Conservation (phyloP, 208 protist genomes). For the Naegleria lovaniensis region DNA sequence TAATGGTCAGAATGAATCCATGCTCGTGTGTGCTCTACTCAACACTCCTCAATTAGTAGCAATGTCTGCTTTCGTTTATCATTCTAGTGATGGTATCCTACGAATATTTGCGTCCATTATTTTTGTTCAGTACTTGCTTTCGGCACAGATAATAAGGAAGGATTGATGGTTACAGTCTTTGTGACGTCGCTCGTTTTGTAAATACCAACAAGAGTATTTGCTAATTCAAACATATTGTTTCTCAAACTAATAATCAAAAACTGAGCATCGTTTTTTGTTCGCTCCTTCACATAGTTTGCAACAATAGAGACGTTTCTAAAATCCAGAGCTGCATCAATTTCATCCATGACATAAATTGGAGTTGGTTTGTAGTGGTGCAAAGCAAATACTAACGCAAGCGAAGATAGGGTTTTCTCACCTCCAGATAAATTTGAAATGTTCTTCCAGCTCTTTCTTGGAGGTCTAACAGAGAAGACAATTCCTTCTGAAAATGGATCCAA, state of each 20-base stretch:
- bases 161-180: constrained; percentile 90
- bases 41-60: too few relatives aligned
- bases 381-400: constrained; percentile 98
- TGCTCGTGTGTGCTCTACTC: too few relatives aligned
- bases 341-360: constrained; percentile 99
- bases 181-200: constrained; percentile 98
- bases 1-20: too few relatives aligned
- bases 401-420: constrained; percentile 99
- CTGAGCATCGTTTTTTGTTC: constrained; percentile 94
- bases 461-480: constrained; percentile 94
- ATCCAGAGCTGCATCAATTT: constrained; percentile 99
- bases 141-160: constrained; percentile 34
- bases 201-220: constrained; percentile 96
- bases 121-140: too few relatives aligned
- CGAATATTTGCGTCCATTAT: too few relatives aligned
- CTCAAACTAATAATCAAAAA: constrained; percentile 99
- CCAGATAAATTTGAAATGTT: constrained; percentile 99
- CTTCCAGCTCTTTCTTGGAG: constrained; percentile 99
- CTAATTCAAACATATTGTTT: constrained; percentile 96
- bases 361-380: constrained; percentile 99
- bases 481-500: constrained; percentile 97
- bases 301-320: constrained; percentile 98
- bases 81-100: too few relatives aligned
- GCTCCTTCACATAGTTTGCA: constrained; percentile 95
- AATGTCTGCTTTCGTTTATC: too few relatives aligned